A percentile compares a stretch with the other conserved stretches of the same genome.
phyloP scores from a whole-genome alignment of 148 eudicot genomes.

The Spergularia bocconei region DNA sequence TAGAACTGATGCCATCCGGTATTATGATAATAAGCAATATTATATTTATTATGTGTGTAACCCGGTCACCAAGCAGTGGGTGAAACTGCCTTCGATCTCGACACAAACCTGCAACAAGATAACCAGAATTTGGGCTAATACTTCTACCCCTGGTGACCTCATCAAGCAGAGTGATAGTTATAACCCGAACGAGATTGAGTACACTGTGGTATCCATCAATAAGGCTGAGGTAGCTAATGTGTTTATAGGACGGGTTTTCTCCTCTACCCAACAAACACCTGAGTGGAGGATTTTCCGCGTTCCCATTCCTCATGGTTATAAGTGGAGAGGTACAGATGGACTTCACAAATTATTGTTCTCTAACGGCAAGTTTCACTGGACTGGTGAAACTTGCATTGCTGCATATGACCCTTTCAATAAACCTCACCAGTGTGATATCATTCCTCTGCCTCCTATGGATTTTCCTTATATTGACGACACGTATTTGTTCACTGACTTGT shows the following conservation, averaged over 20 bases:
- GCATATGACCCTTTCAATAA: neutral
- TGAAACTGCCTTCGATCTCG: neutral
- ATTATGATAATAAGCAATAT: neutral
- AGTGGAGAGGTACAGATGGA: neutral
- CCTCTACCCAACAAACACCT: neutral
- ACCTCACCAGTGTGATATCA: neutral
- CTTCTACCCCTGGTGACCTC: neutral
- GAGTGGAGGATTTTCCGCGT: neutral
- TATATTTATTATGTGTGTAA: neutral
- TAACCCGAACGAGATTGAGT: neutral
- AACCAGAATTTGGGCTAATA: neutral
- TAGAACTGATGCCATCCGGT: neutral
- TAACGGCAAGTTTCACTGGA: neutral
- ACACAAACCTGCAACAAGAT: neutral
- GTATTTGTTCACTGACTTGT: neutral
- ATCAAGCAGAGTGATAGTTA: neutral
- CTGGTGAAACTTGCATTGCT: neutral
- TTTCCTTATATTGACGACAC: neutral
- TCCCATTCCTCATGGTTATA: neutral
- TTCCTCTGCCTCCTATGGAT: neutral
- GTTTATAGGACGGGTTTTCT: neutral
- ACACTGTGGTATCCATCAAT: neutral
- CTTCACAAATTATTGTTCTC: neutral
- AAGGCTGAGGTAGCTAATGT: neutral
- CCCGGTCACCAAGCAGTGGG: neutral